Base-by-base conservation (phyloP, 2,329 filamentous ascomycete genomes). In the Diaporthe longicolla region DNA sequence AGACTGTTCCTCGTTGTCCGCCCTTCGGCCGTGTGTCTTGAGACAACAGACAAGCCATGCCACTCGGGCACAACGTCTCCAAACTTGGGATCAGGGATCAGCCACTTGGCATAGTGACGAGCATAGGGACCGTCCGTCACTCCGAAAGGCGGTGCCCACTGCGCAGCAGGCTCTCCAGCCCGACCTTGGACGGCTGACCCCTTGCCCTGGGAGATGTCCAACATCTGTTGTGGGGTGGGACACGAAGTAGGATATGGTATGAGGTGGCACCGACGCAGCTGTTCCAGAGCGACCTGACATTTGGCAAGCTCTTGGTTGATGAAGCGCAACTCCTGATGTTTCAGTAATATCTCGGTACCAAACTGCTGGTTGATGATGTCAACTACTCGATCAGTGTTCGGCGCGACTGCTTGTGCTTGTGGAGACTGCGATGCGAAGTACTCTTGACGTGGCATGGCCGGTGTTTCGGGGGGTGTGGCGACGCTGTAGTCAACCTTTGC, bases 291-390 rank as follows among this genome's bases (percentile, higher is more conserved):
- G 77, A 95, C 87, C 85, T 98, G 95, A 81, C 95, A 98, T 86
- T 98, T 98, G 77, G 95, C 96, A 77, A 98, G 89, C 85, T 98
- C 97, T 84, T 98, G 95, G 81, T 98, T 95, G 82, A 98, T 98
- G 78, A 98, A 88, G 73, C 95, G 94, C 74, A 98, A 86, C 85
- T 99, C 97, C 80, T 97, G 92, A 84, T 99, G 97, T 87, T 98
- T 98, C 82, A 97, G 86, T 76, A 98, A 86, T 70, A 98, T 95
- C 85, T 98, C 95, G 77, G 97, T 90, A 80, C 95, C 94, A 82
- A 98, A 93, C 83, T 98, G 94, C 76, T 95, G 92, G 81, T 95
- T 93, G 81, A 98, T 93, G 61, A 75, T 74, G 61, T 74, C 68
- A 63, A 71, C 72, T 74, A 75, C 68, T 40, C 70, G 74, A 59